A percentile compares a stretch with the other conserved stretches of the same genome.
phyloP scores from a whole-genome alignment of 805 yeast genomes.

The Monosporozyma solicola region DNA sequence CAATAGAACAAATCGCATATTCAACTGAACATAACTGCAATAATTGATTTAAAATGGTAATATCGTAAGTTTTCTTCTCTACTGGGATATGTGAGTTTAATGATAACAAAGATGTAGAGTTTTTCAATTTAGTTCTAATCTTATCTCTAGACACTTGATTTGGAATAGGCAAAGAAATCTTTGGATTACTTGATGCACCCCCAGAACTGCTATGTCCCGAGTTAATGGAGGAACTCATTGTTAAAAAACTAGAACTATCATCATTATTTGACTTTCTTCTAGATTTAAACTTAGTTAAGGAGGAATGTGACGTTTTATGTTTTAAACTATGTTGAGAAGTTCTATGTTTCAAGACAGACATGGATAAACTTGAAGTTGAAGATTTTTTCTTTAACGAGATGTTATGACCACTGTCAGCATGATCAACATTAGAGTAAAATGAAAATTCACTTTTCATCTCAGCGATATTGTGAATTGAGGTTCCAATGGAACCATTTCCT shows the following conservation, averaged over 20 bases:
- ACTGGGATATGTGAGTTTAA: constrained; percentile 20
- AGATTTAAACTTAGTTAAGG: constrained; percentile 23
- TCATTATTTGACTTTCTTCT: constrained; percentile 22
- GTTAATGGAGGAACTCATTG: constrained; percentile 2
- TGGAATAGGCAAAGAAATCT: constrained; percentile 53
- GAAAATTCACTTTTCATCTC: constrained; percentile 1
- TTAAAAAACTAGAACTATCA: constrained; percentile 6
- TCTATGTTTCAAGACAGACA: constrained; percentile 15
- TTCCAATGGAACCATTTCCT: background rate
- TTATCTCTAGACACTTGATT: constrained; percentile 48
- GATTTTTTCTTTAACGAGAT: constrained; percentile 11
- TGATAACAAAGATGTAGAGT: constrained; percentile 28
- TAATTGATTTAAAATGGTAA: constrained; percentile 17
- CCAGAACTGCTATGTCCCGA: constrained; percentile 2
- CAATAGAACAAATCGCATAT: constrained; percentile 10
- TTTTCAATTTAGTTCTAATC: constrained; percentile 43
- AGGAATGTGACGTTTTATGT: constrained; percentile 28
- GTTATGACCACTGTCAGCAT: background rate
- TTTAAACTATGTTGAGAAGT: constrained; percentile 20
- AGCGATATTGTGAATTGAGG: background rate
- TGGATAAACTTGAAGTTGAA: constrained; percentile 18
- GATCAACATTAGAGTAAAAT: background rate
- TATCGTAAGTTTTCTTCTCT: constrained; percentile 20
- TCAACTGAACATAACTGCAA: constrained; percentile 19
- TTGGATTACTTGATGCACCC: constrained; percentile 9